These are phyloP conservation scores for Alternaria brassicicola DNA, from an alignment of 2,329 filamentous ascomycete species.

Conservation along the genomic window DNA sequence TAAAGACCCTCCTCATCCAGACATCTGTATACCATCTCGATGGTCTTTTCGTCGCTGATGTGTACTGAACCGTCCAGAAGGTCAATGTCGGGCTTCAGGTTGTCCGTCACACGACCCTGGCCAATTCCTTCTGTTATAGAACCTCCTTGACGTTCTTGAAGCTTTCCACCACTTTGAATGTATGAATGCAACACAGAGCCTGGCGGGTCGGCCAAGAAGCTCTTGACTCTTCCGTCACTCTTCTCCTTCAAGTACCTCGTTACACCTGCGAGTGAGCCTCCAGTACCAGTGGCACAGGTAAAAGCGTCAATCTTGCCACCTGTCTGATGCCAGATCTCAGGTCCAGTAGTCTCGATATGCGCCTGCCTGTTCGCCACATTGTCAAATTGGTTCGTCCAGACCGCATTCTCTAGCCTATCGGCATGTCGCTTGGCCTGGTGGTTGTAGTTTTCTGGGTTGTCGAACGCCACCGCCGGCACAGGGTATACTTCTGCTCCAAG, in stretches of 20 bases:
- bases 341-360: slow-evolving; percentile 95
- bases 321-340: slow-evolving; percentile 97
- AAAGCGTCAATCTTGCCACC: slow-evolving; percentile 86
- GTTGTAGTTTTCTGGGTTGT: slow-evolving; percentile 97
- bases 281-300: slow-evolving; percentile 93
- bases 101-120: slow-evolving; percentile 95
- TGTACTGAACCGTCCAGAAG: slow-evolving; percentile 83
- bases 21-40: slow-evolving; percentile 97
- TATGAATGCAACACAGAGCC: slow-evolving; percentile 94
- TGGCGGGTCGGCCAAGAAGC: slow-evolving; percentile 90
- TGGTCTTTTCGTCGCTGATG: slow-evolving; percentile 90
- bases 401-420: slow-evolving; percentile 82
- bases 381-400: slow-evolving; percentile 99
- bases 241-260: slow-evolving; percentile 88
- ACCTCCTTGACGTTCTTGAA: slow-evolving; percentile 79
- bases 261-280: slow-evolving; percentile 85
- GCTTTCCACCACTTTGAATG: slow-evolving; percentile 80
- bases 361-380: slow-evolving; percentile 92
- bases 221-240: slow-evolving; percentile 78
- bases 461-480: slow-evolving; percentile 92
- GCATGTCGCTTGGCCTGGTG: slow-evolving; percentile 92
- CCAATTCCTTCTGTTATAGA: slow-evolving; percentile 98
- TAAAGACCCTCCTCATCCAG: slow-evolving; percentile 96
- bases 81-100: slow-evolving; percentile 82
- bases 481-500: slow-evolving; percentile 95